A percentile compares a stretch with the other conserved stretches of the same genome.
These are phyloP conservation scores for Seminavis robusta DNA, from an alignment of 108 stramenopile genomes.

Conservation along the genomic window DNA sequence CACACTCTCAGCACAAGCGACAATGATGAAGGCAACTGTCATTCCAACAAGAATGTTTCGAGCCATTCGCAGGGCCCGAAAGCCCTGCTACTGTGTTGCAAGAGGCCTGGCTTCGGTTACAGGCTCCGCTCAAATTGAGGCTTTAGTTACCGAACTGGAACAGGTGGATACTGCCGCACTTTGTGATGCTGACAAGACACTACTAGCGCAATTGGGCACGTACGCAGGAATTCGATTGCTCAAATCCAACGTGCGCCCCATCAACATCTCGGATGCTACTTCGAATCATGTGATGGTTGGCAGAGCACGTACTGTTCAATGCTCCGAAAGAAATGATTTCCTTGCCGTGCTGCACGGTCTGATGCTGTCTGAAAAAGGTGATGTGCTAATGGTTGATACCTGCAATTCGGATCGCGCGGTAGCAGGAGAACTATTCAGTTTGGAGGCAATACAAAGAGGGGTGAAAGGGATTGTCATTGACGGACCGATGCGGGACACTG, in stretches of 20 bases:
- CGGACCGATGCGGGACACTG: conserved; percentile 46
- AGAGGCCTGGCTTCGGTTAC: too few species aligned
- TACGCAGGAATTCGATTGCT: neutral
- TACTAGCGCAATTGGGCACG: neutral
- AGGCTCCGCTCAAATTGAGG: too few species aligned
- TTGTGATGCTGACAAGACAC: conserved; percentile 15
- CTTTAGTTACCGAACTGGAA: too few species aligned
- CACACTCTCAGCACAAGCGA: too few species aligned
- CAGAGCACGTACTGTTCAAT: conserved; percentile 31
- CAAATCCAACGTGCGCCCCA: conserved; percentile 1
- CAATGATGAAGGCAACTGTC: too few species aligned
- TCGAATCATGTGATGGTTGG: conserved; percentile 15
- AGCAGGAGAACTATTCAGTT: conserved; percentile 43
- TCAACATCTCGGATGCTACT: neutral
- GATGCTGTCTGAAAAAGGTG: conserved; percentile 15
- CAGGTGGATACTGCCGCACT: conserved; percentile 7
- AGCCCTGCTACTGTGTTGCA: too few species aligned
- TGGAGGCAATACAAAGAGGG: conserved; percentile 36
- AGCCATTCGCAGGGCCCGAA: too few species aligned
- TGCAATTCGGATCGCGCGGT: conserved; percentile 42
- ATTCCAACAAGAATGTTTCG: too few species aligned
- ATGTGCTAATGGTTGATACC: conserved; percentile 45
- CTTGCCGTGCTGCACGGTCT: conserved; percentile 39
- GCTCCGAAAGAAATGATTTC: conserved; percentile 45
- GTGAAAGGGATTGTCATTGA: conserved; percentile 45